phyloP scores from a whole-genome alignment of 1,139 yeast genomes.

The Blastobotrys petasosporus region DNA sequence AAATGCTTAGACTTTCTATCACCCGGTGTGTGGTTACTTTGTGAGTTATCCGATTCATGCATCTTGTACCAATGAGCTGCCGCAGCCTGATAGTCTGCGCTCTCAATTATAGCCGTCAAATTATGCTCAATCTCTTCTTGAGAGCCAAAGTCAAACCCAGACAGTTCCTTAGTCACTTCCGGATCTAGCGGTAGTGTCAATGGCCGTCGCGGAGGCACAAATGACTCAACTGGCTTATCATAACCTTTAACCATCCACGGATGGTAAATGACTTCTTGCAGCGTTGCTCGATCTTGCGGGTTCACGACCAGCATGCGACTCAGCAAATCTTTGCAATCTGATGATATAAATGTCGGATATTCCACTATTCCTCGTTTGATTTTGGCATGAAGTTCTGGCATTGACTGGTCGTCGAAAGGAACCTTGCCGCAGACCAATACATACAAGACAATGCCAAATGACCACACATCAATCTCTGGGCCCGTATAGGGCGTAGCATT shows the following conservation, averaged over 20 bases:
- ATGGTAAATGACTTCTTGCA: slow-evolving; percentile 74
- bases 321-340: slow-evolving; percentile 76
- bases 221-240: slow-evolving; percentile 65
- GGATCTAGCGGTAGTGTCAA: slow-evolving; percentile 67
- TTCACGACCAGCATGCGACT: slow-evolving; percentile 90
- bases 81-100: slow-evolving; percentile 64
- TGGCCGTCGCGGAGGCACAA: slow-evolving; percentile 73
- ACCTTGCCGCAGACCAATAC: slow-evolving; percentile 96
- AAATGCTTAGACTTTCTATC: slow-evolving; percentile 2
- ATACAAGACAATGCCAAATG: slow-evolving; percentile 91
- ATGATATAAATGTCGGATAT: slow-evolving; percentile 76
- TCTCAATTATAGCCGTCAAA: slow-evolving; percentile 52
- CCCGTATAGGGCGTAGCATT: slow-evolving; percentile 91
- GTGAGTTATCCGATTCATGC: slow-evolving; percentile 16
- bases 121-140: slow-evolving; percentile 54
- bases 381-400: slow-evolving; percentile 87
- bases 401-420: slow-evolving; percentile 95
- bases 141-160: slow-evolving; percentile 72
- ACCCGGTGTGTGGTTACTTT: neutral
- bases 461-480: slow-evolving; percentile 98
- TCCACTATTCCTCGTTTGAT: slow-evolving; percentile 90
- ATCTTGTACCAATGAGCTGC: slow-evolving; percentile 56
- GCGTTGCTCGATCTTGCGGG: slow-evolving; percentile 70
- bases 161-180: slow-evolving; percentile 66
- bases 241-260: slow-evolving; percentile 95